Evolutionary conservation across 2,329 filamentous ascomycete genomes (phyloP), one percentile per base, ranked within the genome.

Genomic region (Botrytis pseudocinerea): DNA sequence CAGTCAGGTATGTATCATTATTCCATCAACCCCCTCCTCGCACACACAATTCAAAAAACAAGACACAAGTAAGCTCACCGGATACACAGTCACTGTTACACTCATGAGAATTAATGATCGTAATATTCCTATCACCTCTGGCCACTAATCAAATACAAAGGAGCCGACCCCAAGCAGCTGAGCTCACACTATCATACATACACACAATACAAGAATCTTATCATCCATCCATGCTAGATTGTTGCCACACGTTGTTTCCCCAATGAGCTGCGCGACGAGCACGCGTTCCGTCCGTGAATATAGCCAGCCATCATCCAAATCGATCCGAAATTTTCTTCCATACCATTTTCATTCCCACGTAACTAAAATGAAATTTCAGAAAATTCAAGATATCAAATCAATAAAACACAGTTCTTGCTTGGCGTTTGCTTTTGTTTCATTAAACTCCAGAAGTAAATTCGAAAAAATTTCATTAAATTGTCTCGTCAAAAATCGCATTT

Each of bases 141-240:
- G 2, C 48, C n/a, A 42, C 25, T 4, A 42, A 54, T 18, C 25
- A 68, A 38, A 42, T 32, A 68, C 28, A 68, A 68, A 68, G 28
- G 28, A 68, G 64, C 25, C n/a, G 35, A n/a, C 18, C 64, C 18
- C 9, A 40, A 68, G 48, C 40, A 54, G 48, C 64, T 42, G 64
- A 40, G 14, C 3, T 42, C 46, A 54, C 25, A 54, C 44, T 68
- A 68, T 68, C 64, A 18, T 54, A 68, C 48, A 57, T 57, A 57
- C 65, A 57, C 16, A 32, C 35, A 25, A 38, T 3, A 68, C 46
- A 54, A 2, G 18, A 38, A n/a, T 42, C 25, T 16, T 12, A n/a
- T 38, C 48, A 68, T 42, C 10, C 25, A 42, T 22, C 18, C 25
- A 42, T 22, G 38, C 61, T 60, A 18, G 18, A 32, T 46, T 40